Evolutionary conservation across 331 rosid genomes (phyloP), one percentile per base, ranked within the genome.

Genomic region (Malus hybrid): DNA sequence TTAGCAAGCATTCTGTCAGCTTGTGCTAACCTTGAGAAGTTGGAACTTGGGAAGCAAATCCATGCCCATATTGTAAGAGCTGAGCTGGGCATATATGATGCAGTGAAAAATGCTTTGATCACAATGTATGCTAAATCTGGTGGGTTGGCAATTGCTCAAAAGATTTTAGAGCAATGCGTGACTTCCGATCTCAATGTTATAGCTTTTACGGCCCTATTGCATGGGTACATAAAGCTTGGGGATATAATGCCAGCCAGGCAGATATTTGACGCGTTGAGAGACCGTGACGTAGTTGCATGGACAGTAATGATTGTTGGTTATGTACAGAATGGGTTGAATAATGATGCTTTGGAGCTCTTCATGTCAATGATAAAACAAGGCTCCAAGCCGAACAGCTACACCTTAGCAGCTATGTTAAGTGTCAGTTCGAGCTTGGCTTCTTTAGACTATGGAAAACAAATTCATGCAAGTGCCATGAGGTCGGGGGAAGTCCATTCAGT

Each of bases 231-330:
- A 81, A 93, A 93, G 88, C 79, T 77, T 68, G 98, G 97, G 79
- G 87, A 90, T 75, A 63, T 90, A 24, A 85, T 79, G 66, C 88
- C 90, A 7, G 98, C 96, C 3, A 81, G 92, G 83, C 83, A 88
- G 80, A 89, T 93, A 84, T 93, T 93, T 80, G 86, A 88, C 70
- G 84, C 88, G 11, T 79, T 93, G 70, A 77, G 84, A 78, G 71
- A 83, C 32, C 81, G 75, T 22, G 98, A 93, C 74, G 88, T 91
- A 46, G 86, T 93, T 84, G 93, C 90, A 0, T 91, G 97, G 97
- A 93, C 98, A 29, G 92, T 96, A 56, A 89, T 93, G 96, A 88
- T 93, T 61, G 98, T 91, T 39, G 98, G 98, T 74, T 89, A 86
- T 52, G 79, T 84, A 44, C 92, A 83, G 71, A 93, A 89, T 73